These are phyloP conservation scores for Thalassiosira mediterranea DNA, from an alignment of 352 stramenopile species.

Conservation along the genomic window DNA sequence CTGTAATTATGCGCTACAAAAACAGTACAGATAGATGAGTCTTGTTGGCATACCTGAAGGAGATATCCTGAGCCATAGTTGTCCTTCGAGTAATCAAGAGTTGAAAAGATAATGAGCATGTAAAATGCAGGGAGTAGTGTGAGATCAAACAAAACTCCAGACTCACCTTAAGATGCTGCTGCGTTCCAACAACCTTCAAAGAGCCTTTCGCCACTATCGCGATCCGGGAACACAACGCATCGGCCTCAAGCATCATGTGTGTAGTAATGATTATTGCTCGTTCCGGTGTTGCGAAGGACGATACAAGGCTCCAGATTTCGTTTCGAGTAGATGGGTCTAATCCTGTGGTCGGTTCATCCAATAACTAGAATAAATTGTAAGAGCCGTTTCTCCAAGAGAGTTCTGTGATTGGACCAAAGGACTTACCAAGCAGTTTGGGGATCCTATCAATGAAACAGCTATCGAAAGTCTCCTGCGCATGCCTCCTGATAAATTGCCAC, in stretches of 20 bases:
- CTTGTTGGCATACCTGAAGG: conserved; percentile 9
- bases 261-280: conserved; percentile 87
- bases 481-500: conserved; percentile 71
- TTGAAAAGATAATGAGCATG: no score
- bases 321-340: conserved; percentile 75
- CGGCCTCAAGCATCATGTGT: conserved; percentile 96
- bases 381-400: conserved; percentile 90
- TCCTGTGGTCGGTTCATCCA: conserved; percentile 82
- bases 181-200: conserved; percentile 74
- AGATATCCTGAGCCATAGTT: conserved; percentile 64
- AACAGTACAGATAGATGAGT: no score
- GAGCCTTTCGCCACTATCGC: conserved; percentile 89
- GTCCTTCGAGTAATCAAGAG: conserved; percentile 38
- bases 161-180: conserved; percentile 69
- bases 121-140: no score
- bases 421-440: conserved; percentile 87
- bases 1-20: no score
- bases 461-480: conserved; percentile 92
- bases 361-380: neutral
- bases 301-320: conserved; percentile 61
- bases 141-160: neutral
- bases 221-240: conserved; percentile 92
- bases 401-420: no score
- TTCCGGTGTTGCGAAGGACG: conserved; percentile 59
- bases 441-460: conserved; percentile 88